Evolutionary conservation across 225 moss, liverwort and hornwort species (phyloP), one percentile per base, ranked within the genome.

Genomic region (Bryum argenteum): DNA sequence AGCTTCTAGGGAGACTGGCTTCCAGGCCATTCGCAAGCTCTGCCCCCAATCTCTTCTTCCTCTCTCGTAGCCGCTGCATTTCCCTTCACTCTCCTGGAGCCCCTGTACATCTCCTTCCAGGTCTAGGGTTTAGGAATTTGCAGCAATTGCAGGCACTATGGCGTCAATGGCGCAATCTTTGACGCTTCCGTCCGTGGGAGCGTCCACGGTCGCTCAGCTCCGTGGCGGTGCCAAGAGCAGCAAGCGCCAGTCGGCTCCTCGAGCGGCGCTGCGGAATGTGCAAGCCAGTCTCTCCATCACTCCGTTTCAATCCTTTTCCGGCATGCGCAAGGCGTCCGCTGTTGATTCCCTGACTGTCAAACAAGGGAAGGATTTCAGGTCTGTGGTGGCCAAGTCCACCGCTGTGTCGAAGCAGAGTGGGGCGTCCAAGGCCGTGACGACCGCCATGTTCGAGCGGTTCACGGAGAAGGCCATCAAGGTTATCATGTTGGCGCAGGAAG

Each of bases 391-490:
- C 38, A 80, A 81, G 42, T 77, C 87, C 42, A 57, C 87, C 42
- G 70, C 86, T 9, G 54, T 79, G 58, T 72, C 63, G 15, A 77
- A 24, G 12, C 79, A 71, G 17, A 63, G 23, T 8, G 74, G 37
- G 44, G 80, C 81, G 8, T 80, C 81, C 4, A 84, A 80, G 28
- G 92, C 79, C 10, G 93, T 91, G 13, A 84, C 80, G 16, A 86
- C 93, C 0, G 93, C 93, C 11, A 91, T 91, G 91, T 94, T 94
- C 40, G 93, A 94, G 81, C 84, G 93, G 43, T 91, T 94, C 44
- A 91, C 93, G 9, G 93, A 94, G 83, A 91, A 94, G 80, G 93
- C 93, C 14, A 94, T 94, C 41, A 94, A 91, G 80, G 93, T 94
- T 19, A 94, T 94, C 59, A 94, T 94, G 93, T 81, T 94, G 28